Evolutionary conservation across 768 basidiomycete species (phyloP), one percentile per base, ranked within the genome.

Genomic region (Termitomyces sp.): DNA sequence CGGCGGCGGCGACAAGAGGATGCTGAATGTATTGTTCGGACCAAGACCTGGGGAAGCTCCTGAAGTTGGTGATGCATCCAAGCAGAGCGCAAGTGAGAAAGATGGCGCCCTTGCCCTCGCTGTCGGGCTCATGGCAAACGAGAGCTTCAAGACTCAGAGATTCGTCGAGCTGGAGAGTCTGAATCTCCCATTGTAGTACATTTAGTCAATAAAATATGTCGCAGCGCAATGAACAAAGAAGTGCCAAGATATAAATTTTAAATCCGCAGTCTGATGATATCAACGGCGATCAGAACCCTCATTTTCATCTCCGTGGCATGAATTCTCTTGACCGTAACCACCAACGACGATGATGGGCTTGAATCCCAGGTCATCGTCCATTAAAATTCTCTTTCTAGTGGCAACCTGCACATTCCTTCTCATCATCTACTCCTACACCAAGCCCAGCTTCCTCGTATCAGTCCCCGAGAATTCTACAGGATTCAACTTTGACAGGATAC

Each of bases 21-120:
- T 81, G 81, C 66, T 83, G 54, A 80, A 72, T 63, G 76, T 78
- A 22, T 69, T 83, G 33, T 82, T 82, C 63, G 81, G 81, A 18
- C 79, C 82, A 28, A 60, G 69, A 22, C 77, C 79, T n/a, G 80
- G 81, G 1, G 71, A 77, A 51, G 62, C 63, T 15, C 70, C 70
- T 20, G 78, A 81, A 46, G 66, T 69, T 12, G 77, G 78, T 4
- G 79, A 80, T 50, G 80, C 80, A 3, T 73, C 77, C n/a, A 73
- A 79, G 60, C 76, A 82, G 57, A 71, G 76, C 13, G 81, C 81
- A 13, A 80, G 74, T 58, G 80, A 83, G 67, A 68, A 74, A 50
- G 81, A 83, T 61, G 82, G 82, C 9, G 76, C 78, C 7, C 64
- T 76, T 65, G 80, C 81, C 8, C 71, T 82, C 57, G 79, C 80